A percentile compares a stretch with the other conserved stretches of the same genome.
Evolutionary conservation across 176 grass and related monocot species (phyloP).

Genomic region (Canna indica): DNA sequence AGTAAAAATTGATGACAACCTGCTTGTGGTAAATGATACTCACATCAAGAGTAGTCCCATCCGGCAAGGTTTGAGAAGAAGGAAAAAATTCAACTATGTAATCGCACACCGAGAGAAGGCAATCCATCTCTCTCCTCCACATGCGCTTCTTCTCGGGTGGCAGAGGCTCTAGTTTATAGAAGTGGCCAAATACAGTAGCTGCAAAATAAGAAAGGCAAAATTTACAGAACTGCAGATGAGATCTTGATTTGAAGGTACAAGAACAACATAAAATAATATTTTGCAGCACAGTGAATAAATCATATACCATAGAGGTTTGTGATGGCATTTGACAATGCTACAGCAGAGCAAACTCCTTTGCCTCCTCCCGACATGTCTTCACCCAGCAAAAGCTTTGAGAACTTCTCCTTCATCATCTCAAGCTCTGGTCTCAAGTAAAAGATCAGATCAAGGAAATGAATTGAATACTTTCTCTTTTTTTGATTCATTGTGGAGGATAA

Average conservation of each 20-base stretch:
- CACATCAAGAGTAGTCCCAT: constrained; percentile 82
- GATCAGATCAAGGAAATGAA: constrained; percentile 7
- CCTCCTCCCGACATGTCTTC: constrained; percentile 95
- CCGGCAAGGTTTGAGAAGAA: constrained; percentile 59
- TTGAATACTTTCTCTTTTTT: not conserved
- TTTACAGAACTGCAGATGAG: not conserved
- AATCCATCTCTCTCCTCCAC: constrained; percentile 99
- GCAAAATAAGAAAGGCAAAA: constrained; percentile 4
- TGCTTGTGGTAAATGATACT: constrained; percentile 13
- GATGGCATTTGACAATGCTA: constrained; percentile 93
- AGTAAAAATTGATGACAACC: not conserved
- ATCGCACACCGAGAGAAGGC: constrained; percentile 83
- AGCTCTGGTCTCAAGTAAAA: constrained; percentile 37
- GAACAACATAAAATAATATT: too few relatives aligned
- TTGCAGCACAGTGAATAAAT: not conserved
- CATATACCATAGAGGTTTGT: constrained; percentile 89
- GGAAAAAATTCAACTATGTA: constrained; percentile 95
- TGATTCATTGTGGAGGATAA: not conserved
- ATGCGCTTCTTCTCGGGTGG: constrained; percentile 72
- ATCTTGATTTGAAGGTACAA: not conserved
- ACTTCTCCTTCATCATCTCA: constrained; percentile 91
- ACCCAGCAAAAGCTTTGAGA: constrained; percentile 88
- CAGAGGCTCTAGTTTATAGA: constrained; percentile 84
- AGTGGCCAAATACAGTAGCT: constrained; percentile 83
- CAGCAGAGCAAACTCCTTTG: constrained; percentile 91